These are phyloP conservation scores for Aschersonia sp. DNA, from an alignment of 2,329 filamentous ascomycete species.

Conservation along the genomic window DNA sequence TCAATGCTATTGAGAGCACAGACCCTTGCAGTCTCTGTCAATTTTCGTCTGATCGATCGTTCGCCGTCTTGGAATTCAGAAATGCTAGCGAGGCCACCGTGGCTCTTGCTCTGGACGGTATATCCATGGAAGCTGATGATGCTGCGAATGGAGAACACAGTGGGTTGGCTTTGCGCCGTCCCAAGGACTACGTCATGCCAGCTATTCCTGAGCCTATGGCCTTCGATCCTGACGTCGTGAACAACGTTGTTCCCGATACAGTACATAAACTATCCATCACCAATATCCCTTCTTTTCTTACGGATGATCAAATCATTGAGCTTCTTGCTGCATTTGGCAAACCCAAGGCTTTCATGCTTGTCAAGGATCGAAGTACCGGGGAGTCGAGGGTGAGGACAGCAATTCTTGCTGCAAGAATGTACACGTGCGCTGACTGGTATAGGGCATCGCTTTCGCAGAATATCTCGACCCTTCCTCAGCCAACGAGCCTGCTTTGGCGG, in stretches of 20 bases:
- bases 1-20: slow-evolving; percentile 73
- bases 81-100: slow-evolving; percentile 78
- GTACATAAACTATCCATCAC: slow-evolving; percentile 90
- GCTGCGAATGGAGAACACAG: slow-evolving; percentile 37
- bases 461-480: slow-evolving; percentile 58
- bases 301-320: slow-evolving; percentile 84
- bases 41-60: slow-evolving; percentile 62
- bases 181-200: slow-evolving; percentile 95
- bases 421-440: slow-evolving; percentile 6
- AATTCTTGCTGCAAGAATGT: slow-evolving; percentile 9
- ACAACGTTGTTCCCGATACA: slow-evolving; percentile 74
- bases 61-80: slow-evolving; percentile 87
- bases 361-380: slow-evolving; percentile 73
- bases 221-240: slow-evolving; percentile 63
- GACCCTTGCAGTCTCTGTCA: slow-evolving; percentile 81
- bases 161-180: slow-evolving; percentile 66
- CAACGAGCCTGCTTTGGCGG: slow-evolving; percentile 79
- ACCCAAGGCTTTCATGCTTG: slow-evolving; percentile 80
- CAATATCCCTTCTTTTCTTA: slow-evolving; percentile 77
- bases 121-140: slow-evolving; percentile 68
- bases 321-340: slow-evolving; percentile 83
- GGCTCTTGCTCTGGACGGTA: slow-evolving; percentile 78
- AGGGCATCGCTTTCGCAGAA: slow-evolving; percentile 96
- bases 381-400: slow-evolving; percentile 57
- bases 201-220: slow-evolving; percentile 58